Base-by-base conservation (phyloP, 2,329 filamentous ascomycete species). In the Alternaria burnsii region DNA sequence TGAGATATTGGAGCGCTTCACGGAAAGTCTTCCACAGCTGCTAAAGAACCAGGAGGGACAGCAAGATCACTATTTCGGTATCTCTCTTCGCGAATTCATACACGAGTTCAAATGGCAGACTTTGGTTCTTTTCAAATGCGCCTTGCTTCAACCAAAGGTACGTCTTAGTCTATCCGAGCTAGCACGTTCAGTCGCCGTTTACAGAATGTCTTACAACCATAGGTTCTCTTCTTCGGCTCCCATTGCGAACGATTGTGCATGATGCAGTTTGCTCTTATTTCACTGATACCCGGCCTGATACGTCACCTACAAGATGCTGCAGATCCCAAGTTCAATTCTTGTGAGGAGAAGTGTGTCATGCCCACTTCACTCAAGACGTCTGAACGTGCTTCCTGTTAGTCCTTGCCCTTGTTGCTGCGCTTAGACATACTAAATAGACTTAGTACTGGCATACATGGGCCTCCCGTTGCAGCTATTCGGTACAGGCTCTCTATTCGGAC, bases 221-320 rank as follows among this genome's bases (percentile, higher is more conserved):
- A 97, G 94, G 98, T 98, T 91, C 89, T 99, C 55, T 98, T 99
- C 82, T 99, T 98, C 73, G 94, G 95, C 63, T 93, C 94, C n/a
- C 89, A 93, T 71, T 98, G 95, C 79, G 95, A 99, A 79, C 87
- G 91, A 66, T 83, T 99, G 69, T 99, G 95, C 86, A 97, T 98
- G 91, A 94, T 97, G 81, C 95, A 99, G 79, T 99, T 98, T 82
- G 95, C 94, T 43, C 86, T 99, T 46, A 90, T 99, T 70, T 97
- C 94, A 54, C 84, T 99, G 73, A 96, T 99, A 82, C 95, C 95
- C 47, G 93, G 94, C 61, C 87, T 99, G 58, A 89, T 98, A 73
- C 89, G 92, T 72, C 93, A 91, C 71, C 86, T 99, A n/a, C 90
- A 96, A 80, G 95, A 99, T 80, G 96, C 92, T 72, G 94, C 95